These are phyloP conservation scores for Neurospora terricola DNA, from an alignment of 495 filamentous ascomycete species.

Conservation along the genomic window DNA sequence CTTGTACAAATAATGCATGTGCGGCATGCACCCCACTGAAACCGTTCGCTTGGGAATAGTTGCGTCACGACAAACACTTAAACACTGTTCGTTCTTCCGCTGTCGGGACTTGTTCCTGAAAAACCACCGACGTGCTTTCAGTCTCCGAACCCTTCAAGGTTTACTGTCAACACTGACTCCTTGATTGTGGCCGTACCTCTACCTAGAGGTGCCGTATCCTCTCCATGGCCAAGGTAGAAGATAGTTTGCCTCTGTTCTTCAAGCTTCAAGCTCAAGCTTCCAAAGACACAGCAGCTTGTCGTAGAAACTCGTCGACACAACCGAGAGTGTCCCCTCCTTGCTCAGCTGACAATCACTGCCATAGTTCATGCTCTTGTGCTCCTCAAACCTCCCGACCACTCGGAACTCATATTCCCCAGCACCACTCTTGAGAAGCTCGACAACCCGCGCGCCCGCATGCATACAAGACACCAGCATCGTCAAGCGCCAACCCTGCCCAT, in stretches of 20 bases:
- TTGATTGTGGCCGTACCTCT: background rate
- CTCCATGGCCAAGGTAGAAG: background rate
- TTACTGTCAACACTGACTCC: background rate
- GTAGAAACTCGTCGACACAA: conserved; percentile 84
- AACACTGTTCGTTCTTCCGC: background rate
- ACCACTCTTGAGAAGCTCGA: conserved; percentile 28
- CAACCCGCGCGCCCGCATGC: conserved; percentile 70
- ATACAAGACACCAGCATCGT: conserved; percentile 82
- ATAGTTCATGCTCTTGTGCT: conserved; percentile 95
- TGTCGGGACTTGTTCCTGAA: background rate
- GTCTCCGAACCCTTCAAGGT: too few species aligned
- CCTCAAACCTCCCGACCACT: conserved; percentile 65
- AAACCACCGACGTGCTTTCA: background rate
- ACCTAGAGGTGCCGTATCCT: background rate
- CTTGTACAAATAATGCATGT: background rate
- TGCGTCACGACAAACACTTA: background rate
- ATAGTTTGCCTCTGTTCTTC: background rate
- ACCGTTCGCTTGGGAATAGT: background rate
- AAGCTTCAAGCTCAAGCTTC: conserved; percentile 31
- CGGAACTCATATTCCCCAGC: conserved; percentile 48
- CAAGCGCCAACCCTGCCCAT: conserved; percentile 23
- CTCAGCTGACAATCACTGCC: conserved; percentile 62
- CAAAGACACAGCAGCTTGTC: conserved; percentile 76
- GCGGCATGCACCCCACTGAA: background rate
- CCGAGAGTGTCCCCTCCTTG: conserved; percentile 23